These are phyloP conservation scores for Endotrypanum monterogeii DNA, from an alignment of 208 protist species.

Conservation along the genomic window DNA sequence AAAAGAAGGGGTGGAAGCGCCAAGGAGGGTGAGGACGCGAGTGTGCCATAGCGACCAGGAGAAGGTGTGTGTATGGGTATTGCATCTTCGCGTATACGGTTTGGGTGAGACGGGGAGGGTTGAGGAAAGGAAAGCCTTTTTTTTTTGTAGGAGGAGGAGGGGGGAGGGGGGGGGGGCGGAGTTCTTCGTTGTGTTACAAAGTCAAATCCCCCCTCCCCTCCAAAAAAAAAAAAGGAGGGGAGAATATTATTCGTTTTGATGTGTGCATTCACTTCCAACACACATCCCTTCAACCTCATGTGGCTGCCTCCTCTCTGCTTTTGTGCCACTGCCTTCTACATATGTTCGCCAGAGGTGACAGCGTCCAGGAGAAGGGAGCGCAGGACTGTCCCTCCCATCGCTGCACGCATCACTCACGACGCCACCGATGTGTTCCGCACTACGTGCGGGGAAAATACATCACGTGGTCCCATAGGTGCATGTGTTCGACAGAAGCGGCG, in stretches of 20 bases:
- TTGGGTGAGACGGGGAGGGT: too few species aligned
- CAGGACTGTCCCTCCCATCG: constrained; percentile 42
- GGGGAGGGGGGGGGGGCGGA: too few species aligned
- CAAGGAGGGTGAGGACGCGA: background rate
- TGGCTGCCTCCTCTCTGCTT: background rate
- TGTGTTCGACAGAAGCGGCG: constrained; percentile 2
- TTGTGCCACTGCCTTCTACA: background rate
- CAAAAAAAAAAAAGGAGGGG: too few species aligned
- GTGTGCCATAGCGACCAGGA: too few species aligned
- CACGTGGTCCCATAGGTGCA: constrained; percentile 41
- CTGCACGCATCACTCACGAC: constrained; percentile 36
- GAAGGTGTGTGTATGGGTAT: too few species aligned
- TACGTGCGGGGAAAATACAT: constrained; percentile 36
- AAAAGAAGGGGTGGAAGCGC: background rate
- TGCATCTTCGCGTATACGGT: too few species aligned
- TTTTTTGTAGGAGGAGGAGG: too few species aligned
- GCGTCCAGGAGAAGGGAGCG: constrained; percentile 28
- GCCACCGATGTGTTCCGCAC: constrained; percentile 30
- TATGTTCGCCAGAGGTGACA: background rate
- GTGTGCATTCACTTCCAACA: too few species aligned
- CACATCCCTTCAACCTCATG: background rate
- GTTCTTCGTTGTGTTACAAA: too few species aligned
- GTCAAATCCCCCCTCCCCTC: too few species aligned
- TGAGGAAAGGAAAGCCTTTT: too few species aligned
- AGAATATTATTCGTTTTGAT: too few species aligned